These are phyloP conservation scores for Lodderomyces margitis DNA, from an alignment of 1,139 yeast species.

Conservation along the genomic window DNA sequence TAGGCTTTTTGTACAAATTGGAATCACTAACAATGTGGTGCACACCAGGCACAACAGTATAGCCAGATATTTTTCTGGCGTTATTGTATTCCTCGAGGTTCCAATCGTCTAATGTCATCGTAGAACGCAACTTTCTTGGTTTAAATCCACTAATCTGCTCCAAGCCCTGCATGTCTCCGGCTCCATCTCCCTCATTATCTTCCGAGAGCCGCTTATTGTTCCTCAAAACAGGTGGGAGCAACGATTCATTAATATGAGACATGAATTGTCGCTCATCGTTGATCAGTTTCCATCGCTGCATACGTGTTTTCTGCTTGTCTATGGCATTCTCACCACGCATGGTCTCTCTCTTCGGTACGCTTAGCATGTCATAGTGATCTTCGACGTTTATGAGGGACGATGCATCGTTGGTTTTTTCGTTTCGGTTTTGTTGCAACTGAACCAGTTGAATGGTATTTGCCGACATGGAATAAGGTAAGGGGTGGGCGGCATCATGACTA, in stretches of 20 bases:
- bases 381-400: slow-evolving; percentile 7
- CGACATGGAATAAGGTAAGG: slow-evolving; percentile 4
- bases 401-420: slow-evolving; percentile 4
- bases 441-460: slow-evolving; percentile 6
- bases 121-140: slow-evolving; percentile 5
- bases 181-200: slow-evolving; percentile 8
- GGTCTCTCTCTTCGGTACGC: neutral
- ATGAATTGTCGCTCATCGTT: slow-evolving; percentile 33
- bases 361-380: slow-evolving; percentile 4
- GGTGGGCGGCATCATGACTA: neutral
- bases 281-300: slow-evolving; percentile 30
- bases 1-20: neutral
- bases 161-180: slow-evolving; percentile 22
- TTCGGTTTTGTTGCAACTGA: slow-evolving; percentile 2
- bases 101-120: slow-evolving; percentile 2
- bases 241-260: slow-evolving; percentile 30
- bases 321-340: neutral
- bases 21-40: slow-evolving; percentile 15
- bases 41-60: slow-evolving; percentile 15
- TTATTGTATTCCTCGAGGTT: slow-evolving; percentile 9
- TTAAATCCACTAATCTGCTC: slow-evolving; percentile 34
- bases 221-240: slow-evolving; percentile 38
- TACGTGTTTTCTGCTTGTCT: slow-evolving; percentile 14
- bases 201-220: slow-evolving; percentile 9
- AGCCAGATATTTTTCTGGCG: slow-evolving; percentile 9